phyloP scores from a whole-genome alignment of 768 basidiomycete genomes.

The Tylopilus vinaceipallidus region DNA sequence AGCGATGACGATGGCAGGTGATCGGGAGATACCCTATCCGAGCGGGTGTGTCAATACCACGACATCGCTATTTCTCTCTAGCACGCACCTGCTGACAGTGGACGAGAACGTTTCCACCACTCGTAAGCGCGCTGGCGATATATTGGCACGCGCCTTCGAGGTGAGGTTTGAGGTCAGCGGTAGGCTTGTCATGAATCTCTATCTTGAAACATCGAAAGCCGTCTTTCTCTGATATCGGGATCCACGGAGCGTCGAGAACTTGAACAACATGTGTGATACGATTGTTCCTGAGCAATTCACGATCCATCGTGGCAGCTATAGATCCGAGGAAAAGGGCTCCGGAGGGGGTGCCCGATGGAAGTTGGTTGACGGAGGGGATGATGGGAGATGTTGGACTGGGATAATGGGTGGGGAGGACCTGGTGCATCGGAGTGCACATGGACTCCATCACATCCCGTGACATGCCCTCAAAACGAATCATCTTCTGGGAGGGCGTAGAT shows the following conservation, averaged over 20 bases:
- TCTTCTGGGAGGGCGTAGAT: constrained; percentile 24
- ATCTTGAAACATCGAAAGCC: constrained; percentile 61
- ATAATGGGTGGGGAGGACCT: constrained; percentile 49
- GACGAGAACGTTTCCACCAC: constrained; percentile 67
- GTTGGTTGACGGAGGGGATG: constrained; percentile 16
- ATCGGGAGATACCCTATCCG: constrained; percentile 72
- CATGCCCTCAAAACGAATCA: constrained; percentile 79
- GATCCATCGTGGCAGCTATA: constrained; percentile 57
- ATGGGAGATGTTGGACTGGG: constrained; percentile 17
- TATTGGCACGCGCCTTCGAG: constrained; percentile 66
- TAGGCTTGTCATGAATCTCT: constrained; percentile 60
- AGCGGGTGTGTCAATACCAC: constrained; percentile 1
- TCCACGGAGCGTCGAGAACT: constrained; percentile 65
- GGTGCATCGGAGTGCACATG: constrained; percentile 85
- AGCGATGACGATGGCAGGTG: constrained; percentile 73
- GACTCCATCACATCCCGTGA: constrained; percentile 77
- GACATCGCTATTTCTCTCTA: not conserved
- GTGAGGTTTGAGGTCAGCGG: constrained; percentile 63
- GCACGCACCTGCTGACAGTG: constrained; percentile 76
- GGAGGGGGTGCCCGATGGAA: constrained; percentile 11
- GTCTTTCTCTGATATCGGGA: constrained; percentile 45
- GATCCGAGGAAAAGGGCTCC: constrained; percentile 73
- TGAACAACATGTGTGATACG: constrained; percentile 61
- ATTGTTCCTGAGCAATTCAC: constrained; percentile 46
- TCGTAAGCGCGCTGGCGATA: constrained; percentile 59